Evolutionary conservation across 257 asterid genomes (phyloP).

Genomic region (Solanum rostratum): DNA sequence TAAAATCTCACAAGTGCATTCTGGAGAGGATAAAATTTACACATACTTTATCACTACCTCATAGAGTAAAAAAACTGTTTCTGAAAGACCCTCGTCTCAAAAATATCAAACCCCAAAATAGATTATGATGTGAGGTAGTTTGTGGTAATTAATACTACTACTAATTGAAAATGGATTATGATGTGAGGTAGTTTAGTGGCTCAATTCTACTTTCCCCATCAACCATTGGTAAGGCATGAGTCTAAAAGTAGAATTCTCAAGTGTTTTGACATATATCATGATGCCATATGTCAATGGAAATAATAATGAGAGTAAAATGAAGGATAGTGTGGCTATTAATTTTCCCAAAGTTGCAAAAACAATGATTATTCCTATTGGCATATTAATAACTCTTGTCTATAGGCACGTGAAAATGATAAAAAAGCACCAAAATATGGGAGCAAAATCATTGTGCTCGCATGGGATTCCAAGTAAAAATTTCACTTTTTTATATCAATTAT

Average conservation of each 20-base stretch:
- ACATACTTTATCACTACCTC: no score
- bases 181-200: not conserved
- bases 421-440: not conserved
- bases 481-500: not conserved
- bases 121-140: no score
- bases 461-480: slow-evolving; percentile 1
- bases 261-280: not conserved
- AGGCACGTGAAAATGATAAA: not conserved
- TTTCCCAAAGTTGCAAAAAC: slow-evolving; percentile 1
- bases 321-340: not conserved
- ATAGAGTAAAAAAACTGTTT: no score
- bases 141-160: not conserved
- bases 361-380: not conserved
- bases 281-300: not conserved
- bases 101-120: no score
- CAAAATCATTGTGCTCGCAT: slow-evolving; percentile 14
- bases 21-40: no score
- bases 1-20: no score
- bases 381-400: not conserved
- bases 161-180: not conserved
- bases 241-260: not conserved
- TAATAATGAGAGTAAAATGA: not conserved
- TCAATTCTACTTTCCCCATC: not conserved
- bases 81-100: no score
- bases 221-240: not conserved